These are phyloP conservation scores for Podaxis rugospora DNA, from an alignment of 768 basidiomycete genomes.

Conservation along the genomic window DNA sequence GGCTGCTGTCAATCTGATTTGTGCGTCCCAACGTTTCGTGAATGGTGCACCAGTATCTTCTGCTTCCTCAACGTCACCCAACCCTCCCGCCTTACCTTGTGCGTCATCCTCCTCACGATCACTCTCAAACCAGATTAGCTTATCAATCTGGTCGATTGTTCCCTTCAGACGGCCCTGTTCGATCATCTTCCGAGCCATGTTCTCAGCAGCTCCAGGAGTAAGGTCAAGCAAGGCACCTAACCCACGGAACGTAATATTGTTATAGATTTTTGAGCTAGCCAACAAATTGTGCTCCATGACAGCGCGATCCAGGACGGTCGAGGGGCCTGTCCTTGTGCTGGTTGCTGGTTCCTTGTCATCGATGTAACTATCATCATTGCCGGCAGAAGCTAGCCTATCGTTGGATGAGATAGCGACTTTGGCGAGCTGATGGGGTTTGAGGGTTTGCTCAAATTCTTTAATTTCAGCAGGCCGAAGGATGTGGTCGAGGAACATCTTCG, in stretches of 20 bases:
- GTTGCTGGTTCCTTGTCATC: constrained; percentile 47
- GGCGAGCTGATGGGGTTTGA: constrained; percentile 94
- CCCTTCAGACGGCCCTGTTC: constrained; percentile 93
- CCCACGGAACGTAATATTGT: constrained; percentile 95
- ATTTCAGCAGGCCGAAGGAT: constrained; percentile 90
- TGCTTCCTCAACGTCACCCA: constrained; percentile 84
- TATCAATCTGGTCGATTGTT: constrained; percentile 94
- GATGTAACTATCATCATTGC: constrained; percentile 48
- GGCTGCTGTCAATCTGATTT: constrained; percentile 84
- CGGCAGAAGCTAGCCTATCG: constrained; percentile 69
- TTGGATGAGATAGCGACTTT: constrained; percentile 81
- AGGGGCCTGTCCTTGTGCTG: constrained; percentile 85
- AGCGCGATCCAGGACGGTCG: constrained; percentile 93
- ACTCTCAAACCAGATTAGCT: constrained; percentile 90
- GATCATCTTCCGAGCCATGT: constrained; percentile 98
- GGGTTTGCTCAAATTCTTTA: constrained; percentile 80
- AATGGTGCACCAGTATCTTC: constrained; percentile 87
- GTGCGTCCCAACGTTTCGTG: constrained; percentile 95
- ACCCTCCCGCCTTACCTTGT: constrained; percentile 90
- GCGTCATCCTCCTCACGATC: constrained; percentile 85
- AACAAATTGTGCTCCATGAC: constrained; percentile 99
- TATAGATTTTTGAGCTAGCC: constrained; percentile 95
- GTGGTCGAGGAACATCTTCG: constrained; percentile 98
- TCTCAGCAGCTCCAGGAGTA: constrained; percentile 90
- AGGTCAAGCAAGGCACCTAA: constrained; percentile 86